Conservation (phyloP, 805 yeast species). For the Saccharomyces mikatae region DNA sequence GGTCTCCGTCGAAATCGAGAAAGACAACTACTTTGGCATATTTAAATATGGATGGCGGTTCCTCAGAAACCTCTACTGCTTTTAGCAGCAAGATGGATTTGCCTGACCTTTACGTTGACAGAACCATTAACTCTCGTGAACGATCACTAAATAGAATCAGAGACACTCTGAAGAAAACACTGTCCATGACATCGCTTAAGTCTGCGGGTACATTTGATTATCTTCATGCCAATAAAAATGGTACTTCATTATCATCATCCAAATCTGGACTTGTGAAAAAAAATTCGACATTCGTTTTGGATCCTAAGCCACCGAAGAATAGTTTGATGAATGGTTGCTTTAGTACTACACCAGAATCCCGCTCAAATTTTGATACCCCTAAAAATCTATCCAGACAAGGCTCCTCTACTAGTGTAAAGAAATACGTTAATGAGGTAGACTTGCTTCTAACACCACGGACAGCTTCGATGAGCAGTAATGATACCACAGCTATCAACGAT, state of each 20-base stretch:
- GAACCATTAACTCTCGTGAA: conserved; percentile 8
- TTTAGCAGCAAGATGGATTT: conserved; percentile 4
- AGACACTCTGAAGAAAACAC: conserved; percentile 21
- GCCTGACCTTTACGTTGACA: conserved; percentile 4
- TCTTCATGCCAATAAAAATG: conserved; percentile 1
- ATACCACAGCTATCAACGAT: not conserved
- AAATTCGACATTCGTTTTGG: conserved; percentile 27
- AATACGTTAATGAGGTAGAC: not conserved
- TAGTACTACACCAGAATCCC: conserved; percentile 27
- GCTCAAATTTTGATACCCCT: conserved; percentile 25
- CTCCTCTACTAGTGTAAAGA: conserved; percentile 10
- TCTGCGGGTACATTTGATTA: not conserved
- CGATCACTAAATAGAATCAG: conserved; percentile 12
- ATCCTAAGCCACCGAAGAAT: conserved; percentile 24
- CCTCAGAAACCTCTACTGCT: conserved; percentile 4
- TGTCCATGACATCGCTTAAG: conserved; percentile 17
- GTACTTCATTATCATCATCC: conserved; percentile 5
- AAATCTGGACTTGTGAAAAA: conserved; percentile 4
- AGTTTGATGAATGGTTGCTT: conserved; percentile 29
- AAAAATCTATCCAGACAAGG: conserved; percentile 20
- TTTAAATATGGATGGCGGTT: conserved; percentile 2
- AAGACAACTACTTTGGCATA: conserved; percentile 5
- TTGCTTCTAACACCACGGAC: not conserved
- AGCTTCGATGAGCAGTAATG: not conserved
- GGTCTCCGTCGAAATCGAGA: conserved; percentile 17